Evolutionary conservation across 495 filamentous ascomycete genomes (phyloP).

Genomic region (Penicillium canescens): DNA sequence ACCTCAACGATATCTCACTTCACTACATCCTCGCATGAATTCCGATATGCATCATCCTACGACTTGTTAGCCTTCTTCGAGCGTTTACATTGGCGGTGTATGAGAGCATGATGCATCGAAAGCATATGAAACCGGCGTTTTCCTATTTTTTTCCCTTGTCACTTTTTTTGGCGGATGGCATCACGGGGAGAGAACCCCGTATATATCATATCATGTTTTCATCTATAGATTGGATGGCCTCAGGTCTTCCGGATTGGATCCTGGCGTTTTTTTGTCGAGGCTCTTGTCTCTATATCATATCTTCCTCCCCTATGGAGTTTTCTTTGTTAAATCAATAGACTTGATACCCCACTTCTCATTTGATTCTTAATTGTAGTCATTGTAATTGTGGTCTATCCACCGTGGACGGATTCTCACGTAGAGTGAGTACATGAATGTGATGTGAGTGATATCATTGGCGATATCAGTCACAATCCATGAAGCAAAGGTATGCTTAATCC

Average conservation of each 20-base stretch:
- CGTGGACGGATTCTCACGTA: no score
- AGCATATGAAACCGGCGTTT: conserved; percentile 36
- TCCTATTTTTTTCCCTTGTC: conserved; percentile 11
- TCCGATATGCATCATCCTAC: conserved; percentile 17
- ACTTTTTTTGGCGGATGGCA: conserved; percentile 4
- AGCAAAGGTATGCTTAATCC: no score
- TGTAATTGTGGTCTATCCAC: not conserved
- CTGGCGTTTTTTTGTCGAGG: conserved; percentile 9
- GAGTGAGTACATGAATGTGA: no score
- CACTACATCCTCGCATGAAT: conserved; percentile 10
- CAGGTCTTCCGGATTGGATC: not conserved
- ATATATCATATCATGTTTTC: conserved; percentile 11
- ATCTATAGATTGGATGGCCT: conserved; percentile 15
- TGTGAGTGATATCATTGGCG: no score
- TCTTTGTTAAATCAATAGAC: conserved; percentile 26
- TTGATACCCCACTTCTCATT: conserved; percentile 27
- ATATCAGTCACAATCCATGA: no score
- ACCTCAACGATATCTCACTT: conserved; percentile 10
- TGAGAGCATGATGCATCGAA: conserved; percentile 33
- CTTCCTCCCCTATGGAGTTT: not conserved
- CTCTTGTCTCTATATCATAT: conserved; percentile 2
- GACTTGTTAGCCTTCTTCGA: conserved; percentile 22
- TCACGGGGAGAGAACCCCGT: conserved; percentile 5
- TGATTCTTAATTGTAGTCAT: not conserved
- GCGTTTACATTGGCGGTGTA: conserved; percentile 35